These are phyloP conservation scores for Emydomyces testavorans DNA, from an alignment of 2,329 filamentous ascomycete genomes.

Conservation along the genomic window DNA sequence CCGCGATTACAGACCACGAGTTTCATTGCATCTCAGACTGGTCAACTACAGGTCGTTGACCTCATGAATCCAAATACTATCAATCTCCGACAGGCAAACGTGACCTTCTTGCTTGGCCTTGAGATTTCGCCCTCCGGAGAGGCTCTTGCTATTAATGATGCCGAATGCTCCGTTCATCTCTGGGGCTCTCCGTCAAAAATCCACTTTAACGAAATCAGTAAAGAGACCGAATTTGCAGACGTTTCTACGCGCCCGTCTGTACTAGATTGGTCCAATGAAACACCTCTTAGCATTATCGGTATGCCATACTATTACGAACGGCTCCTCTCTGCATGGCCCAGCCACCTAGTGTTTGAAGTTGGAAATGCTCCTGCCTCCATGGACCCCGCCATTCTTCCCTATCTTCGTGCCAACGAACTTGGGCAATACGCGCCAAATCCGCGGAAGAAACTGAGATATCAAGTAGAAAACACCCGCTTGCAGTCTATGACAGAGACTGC, in stretches of 20 bases:
- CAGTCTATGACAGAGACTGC: constrained; percentile 50
- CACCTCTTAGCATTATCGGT: constrained; percentile 72
- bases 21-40: constrained; percentile 81
- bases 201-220: constrained; percentile 71
- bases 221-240: constrained; percentile 66
- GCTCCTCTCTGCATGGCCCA: constrained; percentile 81
- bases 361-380: constrained; percentile 69
- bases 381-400: constrained; percentile 57
- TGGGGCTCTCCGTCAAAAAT: constrained; percentile 82
- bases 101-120: constrained; percentile 64
- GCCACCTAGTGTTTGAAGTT: constrained; percentile 69
- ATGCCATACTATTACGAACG: constrained; percentile 88
- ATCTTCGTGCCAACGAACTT: constrained; percentile 58
- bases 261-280: constrained; percentile 60
- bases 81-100: constrained; percentile 71
- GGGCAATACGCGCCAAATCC: constrained; percentile 70
- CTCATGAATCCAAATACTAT: constrained; percentile 86
- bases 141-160: constrained; percentile 68
- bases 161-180: constrained; percentile 65
- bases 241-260: constrained; percentile 49
- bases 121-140: constrained; percentile 83
- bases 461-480: constrained; percentile 65
- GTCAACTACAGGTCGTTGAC: constrained; percentile 91
- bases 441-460: constrained; percentile 62
- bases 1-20: constrained; percentile 90